Base-by-base conservation (phyloP, 208 protist genomes). In the Zelonia costaricensis region DNA sequence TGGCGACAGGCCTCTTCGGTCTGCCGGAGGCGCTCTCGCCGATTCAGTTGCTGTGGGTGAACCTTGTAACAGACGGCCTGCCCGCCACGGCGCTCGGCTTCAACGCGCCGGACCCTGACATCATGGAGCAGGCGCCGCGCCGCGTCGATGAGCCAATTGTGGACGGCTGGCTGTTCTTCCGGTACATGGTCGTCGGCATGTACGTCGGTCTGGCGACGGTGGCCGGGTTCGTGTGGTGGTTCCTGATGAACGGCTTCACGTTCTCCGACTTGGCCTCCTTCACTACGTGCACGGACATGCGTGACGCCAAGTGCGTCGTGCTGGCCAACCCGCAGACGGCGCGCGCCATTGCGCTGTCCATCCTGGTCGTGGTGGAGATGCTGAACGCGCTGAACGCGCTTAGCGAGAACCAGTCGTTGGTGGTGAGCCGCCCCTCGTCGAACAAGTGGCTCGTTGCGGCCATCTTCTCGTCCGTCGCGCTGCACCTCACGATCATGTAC, bases 31-130 rank as follows among this genome's bases (percentile, higher is more conserved):
- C 89, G 30, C 77, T 99, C 8, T 91, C 92, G 16, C 97, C 98
- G 1, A 96, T 99, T 38, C 97, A 99, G 72, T 78, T 99, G 16
- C 76, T 99, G 39, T 99, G 98, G 96, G 97, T 99, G 12, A 99
- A 99, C 78, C 87, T 99, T 16, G 97, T 99, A 40, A 99, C 97
- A n/a, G 98, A 99, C 71, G 96, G 96, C n/a, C 86, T 98, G n/a
- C 97, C 97, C 9, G 98, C 98, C 44, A 99, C 94, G 10, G 93
- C 97, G 10, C 86, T 99, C 33, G 90, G 91, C 31, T 98, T 99
- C 81, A 95, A 97, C 64, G 80, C 76, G 16, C 66, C 85, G 0
- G 90, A 96, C 46, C 67, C 80, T 9, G 88, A 97, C 62, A 89
- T 96, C 25, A 98, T 98, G 93, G 77, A 90, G 43, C 82, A 90